Evolutionary conservation across 2,329 filamentous ascomycete genomes (phyloP).

Genomic region (Hypocreales sp.): DNA sequence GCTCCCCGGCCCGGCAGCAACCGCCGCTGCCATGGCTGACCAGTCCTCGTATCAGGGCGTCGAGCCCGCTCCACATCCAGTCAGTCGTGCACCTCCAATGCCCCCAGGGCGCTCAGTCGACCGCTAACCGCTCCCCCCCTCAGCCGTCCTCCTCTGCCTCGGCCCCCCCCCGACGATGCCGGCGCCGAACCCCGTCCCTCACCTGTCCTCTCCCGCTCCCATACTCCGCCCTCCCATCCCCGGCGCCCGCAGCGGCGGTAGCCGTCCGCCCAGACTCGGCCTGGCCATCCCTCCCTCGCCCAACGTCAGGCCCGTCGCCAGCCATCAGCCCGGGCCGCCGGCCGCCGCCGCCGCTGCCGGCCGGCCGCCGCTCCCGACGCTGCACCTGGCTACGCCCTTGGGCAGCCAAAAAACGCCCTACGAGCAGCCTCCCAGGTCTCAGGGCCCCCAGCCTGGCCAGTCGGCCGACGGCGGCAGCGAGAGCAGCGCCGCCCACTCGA

Average conservation of each 20-base stretch:
- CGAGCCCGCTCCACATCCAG: conserved; percentile 7
- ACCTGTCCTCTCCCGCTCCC: conserved; percentile 63
- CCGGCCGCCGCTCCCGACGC: conserved; percentile 51
- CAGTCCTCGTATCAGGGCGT: conserved; percentile 7
- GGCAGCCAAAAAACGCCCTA: conserved; percentile 61
- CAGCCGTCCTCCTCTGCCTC: conserved; percentile 7
- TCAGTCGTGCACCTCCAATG: conserved; percentile 4
- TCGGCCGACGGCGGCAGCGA: conserved; percentile 69
- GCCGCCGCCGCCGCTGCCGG: conserved; percentile 17
- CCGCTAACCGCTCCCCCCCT: conserved; percentile 2
- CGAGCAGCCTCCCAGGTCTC: conserved; percentile 40
- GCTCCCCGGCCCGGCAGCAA: conserved; percentile 6
- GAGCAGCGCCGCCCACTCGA: conserved; percentile 61
- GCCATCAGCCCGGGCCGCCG: conserved; percentile 21
- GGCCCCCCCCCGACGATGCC: conserved; percentile 14
- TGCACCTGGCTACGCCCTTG: conserved; percentile 80
- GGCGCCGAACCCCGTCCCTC: conserved; percentile 25
- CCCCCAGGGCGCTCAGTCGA: background rate
- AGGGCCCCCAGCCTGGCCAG: conserved; percentile 37
- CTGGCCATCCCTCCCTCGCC: conserved; percentile 83
- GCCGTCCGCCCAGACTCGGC: conserved; percentile 61
- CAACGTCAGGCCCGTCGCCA: conserved; percentile 60
- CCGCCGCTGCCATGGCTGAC: conserved; percentile 11
- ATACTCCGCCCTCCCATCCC: conserved; percentile 73
- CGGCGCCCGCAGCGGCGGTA: conserved; percentile 46